A percentile compares a stretch with the other conserved stretches of the same genome.
Evolutionary conservation across 176 grass and related monocot species (phyloP).

Genomic region (Pharus latifolius): DNA sequence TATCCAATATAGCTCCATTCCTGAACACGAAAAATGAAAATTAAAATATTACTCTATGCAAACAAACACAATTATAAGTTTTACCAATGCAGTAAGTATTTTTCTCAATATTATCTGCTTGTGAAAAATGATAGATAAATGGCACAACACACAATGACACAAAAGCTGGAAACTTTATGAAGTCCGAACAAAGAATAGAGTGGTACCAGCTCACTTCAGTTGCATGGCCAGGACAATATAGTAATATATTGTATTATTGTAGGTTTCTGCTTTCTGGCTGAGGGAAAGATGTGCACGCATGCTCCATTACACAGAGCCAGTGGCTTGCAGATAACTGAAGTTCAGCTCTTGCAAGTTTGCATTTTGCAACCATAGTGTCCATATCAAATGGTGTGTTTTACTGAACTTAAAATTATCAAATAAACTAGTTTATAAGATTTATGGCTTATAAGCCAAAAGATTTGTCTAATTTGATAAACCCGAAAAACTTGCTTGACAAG

Average conservation of each 20-base stretch:
- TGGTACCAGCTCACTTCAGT: conserved; percentile 1
- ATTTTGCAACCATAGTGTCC: too few species aligned
- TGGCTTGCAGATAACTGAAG: too few species aligned
- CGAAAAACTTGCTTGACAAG: too few species aligned
- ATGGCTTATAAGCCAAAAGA: too few species aligned
- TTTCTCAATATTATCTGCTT: background rate
- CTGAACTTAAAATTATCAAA: too few species aligned
- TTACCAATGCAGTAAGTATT: background rate
- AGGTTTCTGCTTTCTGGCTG: background rate
- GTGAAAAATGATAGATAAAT: background rate
- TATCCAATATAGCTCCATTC: background rate
- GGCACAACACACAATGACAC: background rate
- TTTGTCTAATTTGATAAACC: too few species aligned
- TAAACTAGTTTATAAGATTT: too few species aligned
- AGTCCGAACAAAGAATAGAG: background rate
- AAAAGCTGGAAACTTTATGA: background rate
- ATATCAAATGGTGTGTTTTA: too few species aligned
- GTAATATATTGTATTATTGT: background rate
- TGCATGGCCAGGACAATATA: background rate
- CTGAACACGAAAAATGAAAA: background rate
- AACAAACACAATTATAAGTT: background rate
- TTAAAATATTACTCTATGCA: background rate
- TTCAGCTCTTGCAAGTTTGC: too few species aligned
- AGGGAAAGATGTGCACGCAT: background rate
- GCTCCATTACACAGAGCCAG: too few species aligned